Percentiles rank a stretch among this genome's conserved stretches.
These are phyloP conservation scores for Colletotrichum lentis DNA, from an alignment of 2,329 filamentous ascomycete species.

Conservation along the genomic window DNA sequence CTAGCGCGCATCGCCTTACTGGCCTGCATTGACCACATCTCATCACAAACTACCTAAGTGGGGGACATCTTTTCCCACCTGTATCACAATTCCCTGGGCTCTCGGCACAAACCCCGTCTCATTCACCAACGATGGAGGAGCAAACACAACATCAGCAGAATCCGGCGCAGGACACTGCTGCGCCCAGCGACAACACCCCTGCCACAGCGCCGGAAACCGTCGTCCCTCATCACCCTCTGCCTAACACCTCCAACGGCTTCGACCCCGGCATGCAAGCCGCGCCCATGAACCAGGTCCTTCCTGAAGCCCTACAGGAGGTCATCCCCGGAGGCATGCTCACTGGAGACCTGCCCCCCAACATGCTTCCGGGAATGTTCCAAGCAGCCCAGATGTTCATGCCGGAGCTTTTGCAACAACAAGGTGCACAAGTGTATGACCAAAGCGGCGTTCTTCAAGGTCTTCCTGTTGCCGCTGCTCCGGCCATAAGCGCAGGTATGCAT, in stretches of 20 bases:
- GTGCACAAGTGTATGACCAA: slow-evolving; percentile 24
- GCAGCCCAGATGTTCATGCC: slow-evolving; percentile 38
- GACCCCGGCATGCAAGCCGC: slow-evolving; percentile 30
- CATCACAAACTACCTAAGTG: no score
- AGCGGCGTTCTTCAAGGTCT: slow-evolving; percentile 37
- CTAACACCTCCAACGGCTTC: slow-evolving; percentile 24
- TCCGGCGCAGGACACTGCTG: slow-evolving; percentile 13
- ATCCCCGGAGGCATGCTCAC: slow-evolving; percentile 35
- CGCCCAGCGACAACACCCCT: slow-evolving; percentile 10
- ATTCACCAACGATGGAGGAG: slow-evolving; percentile 24
- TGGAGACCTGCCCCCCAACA: slow-evolving; percentile 19
- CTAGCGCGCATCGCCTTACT: slow-evolving; percentile 19
- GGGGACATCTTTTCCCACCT: neutral
- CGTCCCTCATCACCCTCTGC: slow-evolving; percentile 28
- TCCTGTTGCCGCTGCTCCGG: slow-evolving; percentile 33
- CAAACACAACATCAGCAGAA: slow-evolving; percentile 31
- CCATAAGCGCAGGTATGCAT: slow-evolving; percentile 45
- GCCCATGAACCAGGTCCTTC: slow-evolving; percentile 38
- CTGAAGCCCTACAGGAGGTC: slow-evolving; percentile 38
- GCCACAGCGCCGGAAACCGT: slow-evolving; percentile 9
- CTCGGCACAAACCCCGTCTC: neutral
- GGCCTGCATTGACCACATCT: neutral
- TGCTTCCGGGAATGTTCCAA: slow-evolving; percentile 37
- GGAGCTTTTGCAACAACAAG: slow-evolving; percentile 27
- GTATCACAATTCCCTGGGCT: neutral